A percentile compares a stretch with the other conserved stretches of the same genome.
Conservation (phyloP, 768 basidiomycete species). For the Tricholomella constricta region DNA sequence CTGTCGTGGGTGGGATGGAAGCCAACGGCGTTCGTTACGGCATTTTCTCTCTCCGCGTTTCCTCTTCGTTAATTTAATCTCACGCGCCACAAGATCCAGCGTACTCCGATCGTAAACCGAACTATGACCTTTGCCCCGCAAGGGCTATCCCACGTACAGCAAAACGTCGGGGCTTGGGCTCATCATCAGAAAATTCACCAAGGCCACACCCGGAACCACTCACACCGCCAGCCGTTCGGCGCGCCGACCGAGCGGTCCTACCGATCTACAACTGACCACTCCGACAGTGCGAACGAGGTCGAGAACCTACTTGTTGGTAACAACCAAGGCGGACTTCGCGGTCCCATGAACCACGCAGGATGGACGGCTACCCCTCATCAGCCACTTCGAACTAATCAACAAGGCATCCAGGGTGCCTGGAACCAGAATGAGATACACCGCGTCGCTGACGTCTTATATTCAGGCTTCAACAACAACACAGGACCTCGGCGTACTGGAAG, state of each 20-base stretch:
- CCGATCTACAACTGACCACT: conserved; percentile 54
- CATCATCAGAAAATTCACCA: conserved; percentile 35
- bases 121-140: conserved; percentile 33
- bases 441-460: background rate
- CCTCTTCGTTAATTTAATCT: background rate
- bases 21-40: conserved; percentile 51
- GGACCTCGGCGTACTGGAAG: conserved; percentile 12
- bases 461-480: conserved; percentile 9
- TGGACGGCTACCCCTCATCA: conserved; percentile 36
- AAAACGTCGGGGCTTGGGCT: conserved; percentile 24
- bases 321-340: conserved; percentile 19
- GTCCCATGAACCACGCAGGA: conserved; percentile 29
- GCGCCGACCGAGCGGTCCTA: conserved; percentile 41
- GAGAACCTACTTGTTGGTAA: conserved; percentile 62
- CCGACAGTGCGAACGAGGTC: conserved; percentile 73
- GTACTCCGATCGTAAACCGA: conserved; percentile 65
- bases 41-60: background rate
- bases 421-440: background rate
- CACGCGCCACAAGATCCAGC: conserved; percentile 54
- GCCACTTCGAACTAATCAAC: conserved; percentile 25
- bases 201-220: conserved; percentile 32
- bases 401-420: conserved; percentile 8
- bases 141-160: conserved; percentile 17
- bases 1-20: conserved; percentile 68
- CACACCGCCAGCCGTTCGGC: conserved; percentile 54